Evolutionary conservation across 2,329 filamentous ascomycete genomes (phyloP).

Genomic region (Pseudogymnoascus pannorum): DNA sequence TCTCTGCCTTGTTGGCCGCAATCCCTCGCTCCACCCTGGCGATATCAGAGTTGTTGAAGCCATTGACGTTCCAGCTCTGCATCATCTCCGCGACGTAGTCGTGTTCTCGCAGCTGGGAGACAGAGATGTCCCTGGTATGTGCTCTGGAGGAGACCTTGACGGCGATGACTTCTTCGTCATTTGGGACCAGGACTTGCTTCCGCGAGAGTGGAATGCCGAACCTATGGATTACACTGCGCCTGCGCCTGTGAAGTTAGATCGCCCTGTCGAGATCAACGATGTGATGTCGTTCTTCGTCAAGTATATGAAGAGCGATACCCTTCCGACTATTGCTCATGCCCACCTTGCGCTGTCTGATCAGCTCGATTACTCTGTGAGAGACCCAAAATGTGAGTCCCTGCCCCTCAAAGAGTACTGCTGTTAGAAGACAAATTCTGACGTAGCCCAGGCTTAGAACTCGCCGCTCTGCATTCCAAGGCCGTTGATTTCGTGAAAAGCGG

Average conservation of each 20-base stretch:
- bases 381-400: slow-evolving; percentile 52
- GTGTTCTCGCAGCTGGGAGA: slow-evolving; percentile 82
- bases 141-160: slow-evolving; percentile 90
- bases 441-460: slow-evolving; percentile 55
- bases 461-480: slow-evolving; percentile 76
- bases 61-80: slow-evolving; percentile 64
- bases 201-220: slow-evolving; percentile 58
- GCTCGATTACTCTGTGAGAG: slow-evolving; percentile 53
- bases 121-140: slow-evolving; percentile 83
- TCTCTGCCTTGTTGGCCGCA: slow-evolving; percentile 77
- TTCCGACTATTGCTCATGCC: slow-evolving; percentile 71
- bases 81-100: slow-evolving; percentile 75
- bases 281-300: slow-evolving; percentile 80
- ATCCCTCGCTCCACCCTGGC: slow-evolving; percentile 88
- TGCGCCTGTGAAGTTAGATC: slow-evolving; percentile 46
- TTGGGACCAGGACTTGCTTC: slow-evolving; percentile 74
- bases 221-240: slow-evolving; percentile 71
- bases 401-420: background rate
- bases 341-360: slow-evolving; percentile 74
- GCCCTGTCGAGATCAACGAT: slow-evolving; percentile 63
- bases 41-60: slow-evolving; percentile 85
- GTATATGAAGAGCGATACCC: slow-evolving; percentile 85
- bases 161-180: slow-evolving; percentile 94
- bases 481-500: slow-evolving; percentile 96
- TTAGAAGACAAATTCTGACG: slow-evolving; percentile 12